Base-by-base conservation (phyloP, 2,329 filamentous ascomycete species). In the Juglanconis sp. region DNA sequence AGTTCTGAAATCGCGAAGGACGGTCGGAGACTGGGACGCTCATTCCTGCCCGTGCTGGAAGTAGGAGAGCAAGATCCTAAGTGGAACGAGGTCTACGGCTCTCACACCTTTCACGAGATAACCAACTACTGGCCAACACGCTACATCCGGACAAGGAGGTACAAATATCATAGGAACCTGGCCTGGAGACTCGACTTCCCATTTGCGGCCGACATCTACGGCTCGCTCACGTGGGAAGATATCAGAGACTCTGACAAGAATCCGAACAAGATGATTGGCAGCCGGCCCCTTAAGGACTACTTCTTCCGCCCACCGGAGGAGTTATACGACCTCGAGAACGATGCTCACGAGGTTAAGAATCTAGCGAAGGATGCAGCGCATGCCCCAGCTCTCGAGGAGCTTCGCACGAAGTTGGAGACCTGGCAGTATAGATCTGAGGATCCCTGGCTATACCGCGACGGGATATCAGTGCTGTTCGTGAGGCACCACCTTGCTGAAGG, bases 81-180 rank as follows among this genome's bases (percentile, higher is more conserved):
- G 4, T 69, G 70, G 66, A 63, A 71, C n/a, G 71, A 76, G 10
- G 74, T 81, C 7, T 81, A 77, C 60, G 79, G 80, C 15, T 81
- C 78, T 0, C 79, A 82, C 65, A 82, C 80, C 1, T 81, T 81
- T 65, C 79, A 82, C 58, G 79, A 82, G 61, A 69, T 78, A 2
- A 74, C 73, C 5, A 80, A 81, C 63, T 82, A 81, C 68, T 82
- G 75, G 73, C 79, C 80, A 0, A 82, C 79, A 1, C 73, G 79
- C 11, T 77, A 73, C 63, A 68, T 81, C 40, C 76, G 79, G n/a
- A 73, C 68, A 2, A 66, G 65, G 0, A 67, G 68, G 5, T 80
- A 73, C 71, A 82, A 81, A 65, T 81, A 81, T 64, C 79, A 82
- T 63, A 75, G 80, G 15, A 82, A 82, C 53, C 69, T 81, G 0